Evolutionary conservation across 331 rosid genomes (phyloP), one percentile per base, ranked within the genome.

Genomic region (Malus hybrid): DNA sequence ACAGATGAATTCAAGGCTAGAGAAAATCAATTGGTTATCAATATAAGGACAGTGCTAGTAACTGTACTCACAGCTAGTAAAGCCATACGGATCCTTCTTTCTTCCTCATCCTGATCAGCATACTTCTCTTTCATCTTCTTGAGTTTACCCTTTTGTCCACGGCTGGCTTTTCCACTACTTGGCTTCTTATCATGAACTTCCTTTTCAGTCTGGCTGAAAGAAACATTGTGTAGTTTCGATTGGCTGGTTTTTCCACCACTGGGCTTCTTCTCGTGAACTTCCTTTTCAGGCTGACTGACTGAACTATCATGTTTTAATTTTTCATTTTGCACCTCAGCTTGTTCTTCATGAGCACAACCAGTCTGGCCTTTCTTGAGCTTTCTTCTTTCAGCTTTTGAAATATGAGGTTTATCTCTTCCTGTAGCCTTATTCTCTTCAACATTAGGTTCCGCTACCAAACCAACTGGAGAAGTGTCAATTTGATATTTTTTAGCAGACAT

Each of bases 41-140:
- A 75, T 42, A 36, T 29, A 74, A 62, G 65, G 48, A 65, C 34
- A 52, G 77, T 7, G 60, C 67, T 78, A 68, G 69, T 70, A 66
- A 69, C 60, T 73, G 73, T 69, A 88, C 99, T 92, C 85, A 94
- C 97, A 76, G 99, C 99, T 84, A 94, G 84, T 84, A 94, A 90
- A 66, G 99, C 90, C 99, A 94, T 92, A 34, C 97, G 90, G 61
- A 94, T 90, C 81, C 83, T 83, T 82, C 99, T 90, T 85, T 94
- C 99, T 84, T 92, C 97, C 86, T 94, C 99, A 64, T 94, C 99
- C 80, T 94, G 99, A 79, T 90, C 91, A n/a, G 96, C 99, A 72
- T 94, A 94, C 86, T 94, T 94, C 85, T 86, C 99, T 83, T 90
- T 94, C 82, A 94, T 89, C 85, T 94, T 94, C 88, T 89, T 92